Base-by-base conservation (phyloP, 768 basidiomycete species). In the Grammothele lineata region DNA sequence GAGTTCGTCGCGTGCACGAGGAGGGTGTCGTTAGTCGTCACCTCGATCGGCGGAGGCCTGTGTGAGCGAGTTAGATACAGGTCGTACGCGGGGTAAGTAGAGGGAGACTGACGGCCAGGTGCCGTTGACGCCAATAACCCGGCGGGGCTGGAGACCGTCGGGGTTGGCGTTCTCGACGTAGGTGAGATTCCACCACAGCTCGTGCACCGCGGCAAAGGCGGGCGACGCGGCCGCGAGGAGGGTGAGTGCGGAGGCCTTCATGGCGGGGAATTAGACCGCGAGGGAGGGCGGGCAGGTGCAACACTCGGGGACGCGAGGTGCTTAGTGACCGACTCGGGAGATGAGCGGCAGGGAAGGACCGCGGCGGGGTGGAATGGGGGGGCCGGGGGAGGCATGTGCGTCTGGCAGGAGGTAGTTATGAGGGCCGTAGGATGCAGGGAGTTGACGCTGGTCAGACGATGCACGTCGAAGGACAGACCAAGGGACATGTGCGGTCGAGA, bases 141-240 rank as follows among this genome's bases (percentile, higher is more conserved):
- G 72, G 39, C 94, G 82, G 11, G 80, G 70, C 42, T 69, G 78
- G 42, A 92, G 78, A 5, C 87, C 90, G 60, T 95, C 92, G 2
- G 95, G 95, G 66, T 84, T 90, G 37, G 78, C 86, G 50, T 81
- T 66, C 22, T 82, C 65, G 44, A 90, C 83, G 50, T 90, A 94
- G 40, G 91, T 86, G 65, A 97, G 75, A 63, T 96, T 86, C 92
- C 92, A 94, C 88, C 88, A 91, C 12, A 80, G 47, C 57, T 91
- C 88, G 2, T 81, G 74, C 14, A 87, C 71, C 22, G 76, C 84
- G n/a, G 82, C 86, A 14, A 78, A 57, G n/a, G 63, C 76, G 25
- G 71, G 65, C 3, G 70, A 52, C 32, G 70, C 62, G 36, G 66
- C 48, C 50, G 54, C 47, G 48, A 68, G 56, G 54, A 67, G 53